Percentiles rank a stretch among this genome's conserved stretches.
Evolutionary conservation across 768 basidiomycete species (phyloP).

Genomic region (Mycena chlorophos): DNA sequence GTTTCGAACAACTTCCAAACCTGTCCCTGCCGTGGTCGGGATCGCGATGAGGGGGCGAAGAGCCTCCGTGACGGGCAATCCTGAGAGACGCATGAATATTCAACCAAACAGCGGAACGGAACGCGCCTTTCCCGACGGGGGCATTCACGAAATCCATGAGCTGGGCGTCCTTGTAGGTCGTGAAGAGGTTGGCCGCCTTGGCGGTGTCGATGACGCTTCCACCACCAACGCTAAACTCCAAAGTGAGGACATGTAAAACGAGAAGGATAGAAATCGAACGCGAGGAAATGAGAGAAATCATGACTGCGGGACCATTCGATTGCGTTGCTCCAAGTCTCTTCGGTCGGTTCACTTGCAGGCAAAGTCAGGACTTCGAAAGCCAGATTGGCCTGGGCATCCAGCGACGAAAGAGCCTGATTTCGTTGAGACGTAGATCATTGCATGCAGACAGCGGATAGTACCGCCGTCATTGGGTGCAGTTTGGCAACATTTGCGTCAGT

Average conservation of each 20-base stretch:
- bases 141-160: conserved; percentile 97
- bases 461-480: conserved; percentile 79
- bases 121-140: conserved; percentile 81
- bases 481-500: conserved; percentile 86
- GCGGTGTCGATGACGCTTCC: conserved; percentile 95
- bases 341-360: conserved; percentile 89
- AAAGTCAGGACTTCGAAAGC: conserved; percentile 80
- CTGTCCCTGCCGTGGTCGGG: conserved; percentile 77
- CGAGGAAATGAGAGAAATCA: conserved; percentile 91
- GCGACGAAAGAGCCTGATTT: conserved; percentile 67
- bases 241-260: conserved; percentile 3
- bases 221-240: conserved; percentile 76
- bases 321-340: conserved; percentile 84
- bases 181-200: conserved; percentile 93
- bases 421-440: neutral
- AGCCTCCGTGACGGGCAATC: conserved; percentile 67
- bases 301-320: conserved; percentile 85
- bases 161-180: conserved; percentile 89
- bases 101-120: neutral
- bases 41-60: conserved; percentile 86
- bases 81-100: neutral
- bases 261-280: conserved; percentile 51
- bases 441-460: conserved; percentile 30
- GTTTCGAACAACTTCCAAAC: neutral
- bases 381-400: conserved; percentile 76